Percentiles rank a stretch among this genome's conserved stretches.
Conservation (phyloP, 495 filamentous ascomycete species). For the Chlorociboria aeruginascens region DNA sequence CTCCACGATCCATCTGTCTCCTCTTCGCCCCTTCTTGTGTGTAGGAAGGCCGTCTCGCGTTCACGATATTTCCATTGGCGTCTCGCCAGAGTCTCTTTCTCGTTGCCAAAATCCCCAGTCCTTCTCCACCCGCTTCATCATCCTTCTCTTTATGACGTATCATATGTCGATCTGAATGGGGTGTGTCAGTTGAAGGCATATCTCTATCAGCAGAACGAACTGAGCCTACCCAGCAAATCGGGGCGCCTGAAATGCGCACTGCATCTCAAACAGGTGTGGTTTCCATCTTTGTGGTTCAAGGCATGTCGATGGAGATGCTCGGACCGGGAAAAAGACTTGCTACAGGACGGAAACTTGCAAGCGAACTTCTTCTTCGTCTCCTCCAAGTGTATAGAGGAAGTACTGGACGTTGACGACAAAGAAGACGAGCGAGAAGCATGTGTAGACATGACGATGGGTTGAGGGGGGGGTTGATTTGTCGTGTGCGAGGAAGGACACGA, state of each 20-base stretch:
- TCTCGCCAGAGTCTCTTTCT: constrained; percentile 47
- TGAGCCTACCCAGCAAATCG: constrained; percentile 36
- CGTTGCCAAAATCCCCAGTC: constrained; percentile 44
- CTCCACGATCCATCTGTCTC: constrained; percentile 9
- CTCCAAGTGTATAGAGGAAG: constrained; percentile 20
- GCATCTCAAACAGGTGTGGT: constrained; percentile 42
- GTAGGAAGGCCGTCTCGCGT: constrained; percentile 26
- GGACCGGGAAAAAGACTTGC: constrained; percentile 43
- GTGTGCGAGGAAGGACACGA: not conserved
- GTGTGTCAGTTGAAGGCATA: not conserved
- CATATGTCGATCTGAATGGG: constrained; percentile 41
- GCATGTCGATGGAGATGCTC: constrained; percentile 49
- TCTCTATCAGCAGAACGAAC: constrained; percentile 7
- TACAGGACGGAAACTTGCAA: constrained; percentile 34
- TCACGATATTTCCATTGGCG: constrained; percentile 42
- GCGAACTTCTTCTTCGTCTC: constrained; percentile 26
- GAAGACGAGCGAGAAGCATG: constrained; percentile 6
- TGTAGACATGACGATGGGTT: too few species aligned
- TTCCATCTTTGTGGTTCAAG: constrained; percentile 43
- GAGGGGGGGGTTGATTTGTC: not conserved
- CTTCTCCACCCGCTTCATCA: constrained; percentile 46
- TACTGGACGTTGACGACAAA: constrained; percentile 11
- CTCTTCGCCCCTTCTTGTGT: constrained; percentile 15
- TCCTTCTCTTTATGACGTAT: constrained; percentile 47
- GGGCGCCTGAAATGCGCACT: constrained; percentile 44